These are phyloP conservation scores for Macrolepiota albuminosa DNA, from an alignment of 768 basidiomycete species.

Conservation along the genomic window DNA sequence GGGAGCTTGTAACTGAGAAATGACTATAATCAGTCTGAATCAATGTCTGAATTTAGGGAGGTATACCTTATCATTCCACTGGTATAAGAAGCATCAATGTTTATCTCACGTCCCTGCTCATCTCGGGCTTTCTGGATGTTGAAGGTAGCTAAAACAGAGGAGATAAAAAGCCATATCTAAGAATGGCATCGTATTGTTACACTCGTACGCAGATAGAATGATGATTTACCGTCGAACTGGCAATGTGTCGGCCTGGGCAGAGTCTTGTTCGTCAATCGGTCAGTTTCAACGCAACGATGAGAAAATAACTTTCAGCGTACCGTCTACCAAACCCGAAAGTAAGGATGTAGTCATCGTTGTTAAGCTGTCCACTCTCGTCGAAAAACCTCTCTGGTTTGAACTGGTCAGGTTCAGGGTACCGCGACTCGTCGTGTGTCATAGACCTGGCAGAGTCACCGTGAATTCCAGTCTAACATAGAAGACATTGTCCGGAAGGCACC, in stretches of 20 bases:
- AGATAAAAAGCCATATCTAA: too few relatives aligned
- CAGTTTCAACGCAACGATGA: too few relatives aligned
- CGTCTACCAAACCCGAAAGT: too few relatives aligned
- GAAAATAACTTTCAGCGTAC: too few relatives aligned
- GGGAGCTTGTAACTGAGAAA: not conserved
- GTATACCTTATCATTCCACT: not conserved
- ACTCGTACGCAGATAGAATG: not conserved
- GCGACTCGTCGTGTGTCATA: not conserved
- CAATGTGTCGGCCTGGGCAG: too few relatives aligned
- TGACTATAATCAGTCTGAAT: not conserved
- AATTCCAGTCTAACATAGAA: not conserved
- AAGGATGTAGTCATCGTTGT: too few relatives aligned
- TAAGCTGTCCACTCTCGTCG: too few relatives aligned
- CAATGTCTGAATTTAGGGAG: not conserved
- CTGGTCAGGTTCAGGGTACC: too few relatives aligned
- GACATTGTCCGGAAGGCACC: not conserved
- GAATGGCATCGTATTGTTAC: not conserved
- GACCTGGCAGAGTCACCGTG: not conserved
- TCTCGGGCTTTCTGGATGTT: not conserved
- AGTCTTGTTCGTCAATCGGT: not conserved
- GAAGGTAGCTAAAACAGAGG: too few relatives aligned
- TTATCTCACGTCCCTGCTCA: not conserved
- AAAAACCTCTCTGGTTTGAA: too few relatives aligned
- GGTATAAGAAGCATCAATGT: not conserved
- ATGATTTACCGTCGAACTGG: not conserved